Evolutionary conservation across 1,284 basidiomycete genomes (phyloP).

Genomic region (Trametes hirsuta): DNA sequence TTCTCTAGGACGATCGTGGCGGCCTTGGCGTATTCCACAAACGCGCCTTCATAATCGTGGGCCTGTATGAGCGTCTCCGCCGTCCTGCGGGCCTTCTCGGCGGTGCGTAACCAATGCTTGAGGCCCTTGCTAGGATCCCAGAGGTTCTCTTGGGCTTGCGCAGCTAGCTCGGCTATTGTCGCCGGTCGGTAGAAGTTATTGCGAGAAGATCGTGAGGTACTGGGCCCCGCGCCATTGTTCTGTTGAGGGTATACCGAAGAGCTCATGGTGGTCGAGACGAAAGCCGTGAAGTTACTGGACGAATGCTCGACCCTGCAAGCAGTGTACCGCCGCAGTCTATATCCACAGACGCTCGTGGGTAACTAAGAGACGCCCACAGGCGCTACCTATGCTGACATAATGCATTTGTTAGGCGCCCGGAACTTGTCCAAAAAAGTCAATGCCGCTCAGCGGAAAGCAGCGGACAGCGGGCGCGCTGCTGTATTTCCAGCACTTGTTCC

Average conservation of each 20-base stretch:
- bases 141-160: constrained; percentile 46
- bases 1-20: constrained; percentile 68
- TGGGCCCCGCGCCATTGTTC: constrained; percentile 15
- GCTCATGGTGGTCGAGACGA: constrained; percentile 27
- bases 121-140: constrained; percentile 54
- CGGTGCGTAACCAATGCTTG: constrained; percentile 57
- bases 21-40: constrained; percentile 60
- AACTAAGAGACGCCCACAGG: background rate
- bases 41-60: constrained; percentile 59
- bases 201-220: constrained; percentile 5
- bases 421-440: background rate
- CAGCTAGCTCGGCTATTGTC: constrained; percentile 61
- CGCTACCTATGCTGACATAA: background rate
- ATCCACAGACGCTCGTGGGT: background rate
- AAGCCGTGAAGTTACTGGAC: background rate
- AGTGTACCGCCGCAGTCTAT: constrained; percentile 23
- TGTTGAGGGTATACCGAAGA: constrained; percentile 21
- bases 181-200: constrained; percentile 28
- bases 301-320: background rate
- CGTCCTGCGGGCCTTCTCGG: constrained; percentile 54
- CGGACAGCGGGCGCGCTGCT: constrained; percentile 1
- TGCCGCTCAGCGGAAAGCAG: constrained; percentile 1
- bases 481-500: constrained; percentile 6
- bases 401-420: background rate
- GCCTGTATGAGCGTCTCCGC: constrained; percentile 44